Evolutionary conservation across 257 asterid genomes (phyloP), one percentile per base, ranked within the genome.

Genomic region (Salvia hispanica): DNA sequence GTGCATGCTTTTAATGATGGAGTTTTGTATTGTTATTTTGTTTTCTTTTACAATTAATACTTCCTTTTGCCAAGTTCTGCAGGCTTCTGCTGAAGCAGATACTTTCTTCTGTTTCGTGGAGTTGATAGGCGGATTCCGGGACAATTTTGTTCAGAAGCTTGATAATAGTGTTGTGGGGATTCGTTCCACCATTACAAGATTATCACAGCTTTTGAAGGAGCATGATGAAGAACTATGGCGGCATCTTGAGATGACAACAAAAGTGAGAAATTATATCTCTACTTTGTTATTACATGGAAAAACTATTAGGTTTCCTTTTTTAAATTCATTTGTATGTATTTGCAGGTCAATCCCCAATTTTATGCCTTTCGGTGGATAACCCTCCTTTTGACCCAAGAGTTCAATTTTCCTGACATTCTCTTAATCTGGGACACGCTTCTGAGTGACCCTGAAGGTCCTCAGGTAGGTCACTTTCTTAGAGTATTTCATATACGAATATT

Each of bases 211-310:
- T 88, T 85, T 93, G 65, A 93, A 88, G 83, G 94, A 88, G 79
- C 99, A 93, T 75, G 99, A 93, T 78, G 99, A 93, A 76, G 99
- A 93, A 73, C 91, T 93, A 60, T 93, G 99, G 99, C 97, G 97
- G 39, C 99, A 93, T 81, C 99, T 93, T 72, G 99, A 93, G 79
- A 80, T 93, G 74, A 88, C 99, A 62, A 90, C 97, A 54, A 88
- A 93, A 76, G 99, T 90, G 80, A 78, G 78, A 68, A 60, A 48
- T 43, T 45, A 57, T 40, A 16, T 12, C 4, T 72, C 12, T 59
- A 15, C 31, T 16, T 42, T 57, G 13, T 51, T 59, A 63, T 44
- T 58, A 42, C 45, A 15, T 42, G 11, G 54, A 13, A 44, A 43
- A 44, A 45, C 16, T 34, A 45, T 33, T 56, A 46, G 46, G 8